Evolutionary conservation across 495 filamentous ascomycete species (phyloP).

Genomic region (Penicillium lagena): DNA sequence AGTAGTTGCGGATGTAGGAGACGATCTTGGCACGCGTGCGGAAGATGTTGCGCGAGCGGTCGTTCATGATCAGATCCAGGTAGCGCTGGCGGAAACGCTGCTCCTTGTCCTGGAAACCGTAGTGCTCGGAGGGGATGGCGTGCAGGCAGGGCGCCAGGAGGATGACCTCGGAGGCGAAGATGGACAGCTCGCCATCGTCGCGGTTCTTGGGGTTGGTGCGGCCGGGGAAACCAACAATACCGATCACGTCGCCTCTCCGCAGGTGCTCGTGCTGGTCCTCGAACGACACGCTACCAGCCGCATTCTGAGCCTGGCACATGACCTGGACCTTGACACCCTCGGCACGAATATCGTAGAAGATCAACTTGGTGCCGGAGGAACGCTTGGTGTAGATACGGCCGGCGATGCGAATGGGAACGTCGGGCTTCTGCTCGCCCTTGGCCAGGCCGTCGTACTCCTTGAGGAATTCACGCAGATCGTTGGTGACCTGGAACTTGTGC

Average conservation of each 20-base stretch:
- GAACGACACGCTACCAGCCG: constrained; percentile 56
- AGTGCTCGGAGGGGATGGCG: constrained; percentile 86
- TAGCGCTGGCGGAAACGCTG: constrained; percentile 86
- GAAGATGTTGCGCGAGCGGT: constrained; percentile 71
- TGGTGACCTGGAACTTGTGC: constrained; percentile 90
- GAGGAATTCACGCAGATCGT: constrained; percentile 70
- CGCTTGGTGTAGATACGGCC: constrained; percentile 89
- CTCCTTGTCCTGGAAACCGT: constrained; percentile 92
- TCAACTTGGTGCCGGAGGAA: constrained; percentile 71
- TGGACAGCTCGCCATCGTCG: constrained; percentile 81
- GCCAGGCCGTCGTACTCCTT: constrained; percentile 67
- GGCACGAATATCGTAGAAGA: constrained; percentile 88
- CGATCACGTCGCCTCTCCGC: constrained; percentile 85
- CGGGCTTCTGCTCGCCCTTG: constrained; percentile 76
- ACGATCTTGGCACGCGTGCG: constrained; percentile 79
- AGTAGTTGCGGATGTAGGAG: constrained; percentile 76
- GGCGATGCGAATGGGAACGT: constrained; percentile 65
- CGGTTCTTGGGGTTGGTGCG: constrained; percentile 84
- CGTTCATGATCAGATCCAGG: constrained; percentile 95
- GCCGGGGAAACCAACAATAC: constrained; percentile 82
- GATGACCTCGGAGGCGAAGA: constrained; percentile 82
- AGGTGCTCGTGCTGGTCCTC: constrained; percentile 85
- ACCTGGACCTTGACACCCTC: constrained; percentile 84
- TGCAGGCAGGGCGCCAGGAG: constrained; percentile 89
- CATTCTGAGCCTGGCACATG: constrained; percentile 78